A percentile compares a stretch with the other conserved stretches of the same genome.
Evolutionary conservation across 2,329 filamentous ascomycete species (phyloP).

Genomic region (Sphaerostilbella broomeana): DNA sequence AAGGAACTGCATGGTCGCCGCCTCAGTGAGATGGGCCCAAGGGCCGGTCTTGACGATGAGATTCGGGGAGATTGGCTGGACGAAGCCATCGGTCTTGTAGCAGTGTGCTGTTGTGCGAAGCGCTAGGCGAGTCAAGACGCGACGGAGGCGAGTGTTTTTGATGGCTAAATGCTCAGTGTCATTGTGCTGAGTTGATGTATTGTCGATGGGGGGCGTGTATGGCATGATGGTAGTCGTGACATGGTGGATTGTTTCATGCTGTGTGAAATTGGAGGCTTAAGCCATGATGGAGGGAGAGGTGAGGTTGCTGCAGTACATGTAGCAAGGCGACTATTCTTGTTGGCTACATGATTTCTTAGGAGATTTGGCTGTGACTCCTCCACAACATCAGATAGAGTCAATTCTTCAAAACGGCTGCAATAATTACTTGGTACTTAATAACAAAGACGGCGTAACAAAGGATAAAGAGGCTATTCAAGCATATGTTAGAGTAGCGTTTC

Average conservation of each 20-base stretch:
- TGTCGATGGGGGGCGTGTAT: neutral
- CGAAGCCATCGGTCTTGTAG: neutral
- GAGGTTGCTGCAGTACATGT: too few species aligned
- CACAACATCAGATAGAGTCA: too few species aligned
- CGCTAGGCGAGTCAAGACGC: neutral
- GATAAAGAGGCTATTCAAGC: too few species aligned
- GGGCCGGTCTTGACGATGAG: neutral
- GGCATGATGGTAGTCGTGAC: neutral
- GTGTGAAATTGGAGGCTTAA: too few species aligned
- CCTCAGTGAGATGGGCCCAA: slow-evolving; percentile 13
- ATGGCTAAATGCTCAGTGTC: neutral
- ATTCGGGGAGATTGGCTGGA: neutral
- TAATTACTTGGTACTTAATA: too few species aligned
- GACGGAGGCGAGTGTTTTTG: neutral
- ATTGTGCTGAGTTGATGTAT: neutral
- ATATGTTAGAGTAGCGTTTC: too few species aligned
- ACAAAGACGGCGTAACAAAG: too few species aligned
- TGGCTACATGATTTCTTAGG: too few species aligned
- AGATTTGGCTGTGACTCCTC: too few species aligned
- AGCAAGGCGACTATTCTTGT: too few species aligned
- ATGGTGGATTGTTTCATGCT: neutral
- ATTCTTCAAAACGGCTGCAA: too few species aligned
- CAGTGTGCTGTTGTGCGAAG: neutral
- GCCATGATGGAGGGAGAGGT: too few species aligned
- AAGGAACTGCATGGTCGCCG: slow-evolving; percentile 19